These are phyloP conservation scores for Populus ilicifolia DNA, from an alignment of 345 rosid species.

Conservation along the genomic window DNA sequence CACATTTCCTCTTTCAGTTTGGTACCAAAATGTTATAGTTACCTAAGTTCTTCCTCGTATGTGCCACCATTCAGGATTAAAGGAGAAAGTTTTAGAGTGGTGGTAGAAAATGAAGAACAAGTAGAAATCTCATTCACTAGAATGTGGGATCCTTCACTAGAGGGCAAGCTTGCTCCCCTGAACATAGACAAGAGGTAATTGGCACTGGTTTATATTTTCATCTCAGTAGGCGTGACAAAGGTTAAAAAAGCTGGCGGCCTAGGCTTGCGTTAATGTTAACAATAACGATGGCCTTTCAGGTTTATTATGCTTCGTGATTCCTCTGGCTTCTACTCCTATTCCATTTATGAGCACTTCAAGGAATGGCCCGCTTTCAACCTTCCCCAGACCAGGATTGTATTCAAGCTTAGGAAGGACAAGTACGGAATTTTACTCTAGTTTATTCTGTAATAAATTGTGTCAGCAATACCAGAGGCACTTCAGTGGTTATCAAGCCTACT, in stretches of 20 bases:
- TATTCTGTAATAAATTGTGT: neutral
- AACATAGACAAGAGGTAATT: conserved; percentile 26
- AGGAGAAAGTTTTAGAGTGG: conserved; percentile 16
- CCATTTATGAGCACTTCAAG: conserved; percentile 58
- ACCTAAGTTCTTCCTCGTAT: too few relatives aligned
- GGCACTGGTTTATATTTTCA: neutral
- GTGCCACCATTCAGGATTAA: conserved; percentile 12
- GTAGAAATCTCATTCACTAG: conserved; percentile 27
- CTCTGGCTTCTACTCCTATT: conserved; percentile 80
- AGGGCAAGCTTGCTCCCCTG: conserved; percentile 19
- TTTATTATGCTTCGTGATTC: conserved; percentile 69
- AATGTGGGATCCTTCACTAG: conserved; percentile 28
- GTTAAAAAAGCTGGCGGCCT: too few relatives aligned
- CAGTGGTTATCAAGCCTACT: too few relatives aligned
- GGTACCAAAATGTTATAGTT: too few relatives aligned
- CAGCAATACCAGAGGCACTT: too few relatives aligned
- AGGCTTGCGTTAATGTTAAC: neutral
- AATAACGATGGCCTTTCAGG: conserved; percentile 29
- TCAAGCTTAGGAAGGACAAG: conserved; percentile 79
- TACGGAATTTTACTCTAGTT: conserved; percentile 22
- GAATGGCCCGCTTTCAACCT: conserved; percentile 85
- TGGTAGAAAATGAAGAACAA: conserved; percentile 26
- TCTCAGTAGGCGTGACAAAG: neutral
- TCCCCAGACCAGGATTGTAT: conserved; percentile 67
- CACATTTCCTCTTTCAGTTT: too few relatives aligned